Evolutionary conservation across 2,329 filamentous ascomycete species (phyloP), one percentile per base, ranked within the genome.

Genomic region (Calonectria pseudoturangicola): DNA sequence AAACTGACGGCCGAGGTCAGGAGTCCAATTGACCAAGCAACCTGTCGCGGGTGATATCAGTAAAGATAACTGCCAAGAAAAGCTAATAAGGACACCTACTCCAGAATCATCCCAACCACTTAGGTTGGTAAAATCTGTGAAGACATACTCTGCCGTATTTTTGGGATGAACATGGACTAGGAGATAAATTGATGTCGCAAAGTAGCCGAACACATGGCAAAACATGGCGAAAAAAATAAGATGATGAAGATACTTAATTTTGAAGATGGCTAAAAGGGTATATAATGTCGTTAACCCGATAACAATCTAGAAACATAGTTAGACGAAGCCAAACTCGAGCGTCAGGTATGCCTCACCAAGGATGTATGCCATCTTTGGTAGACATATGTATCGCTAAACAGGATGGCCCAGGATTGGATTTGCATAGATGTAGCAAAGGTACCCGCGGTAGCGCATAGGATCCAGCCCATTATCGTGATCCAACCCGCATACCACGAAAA

Each of bases 341-440:
- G 21, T 21, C 21, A 21, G 21, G 21, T 21, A 4, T 9, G 12
- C 27, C 63, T 7, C 62, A 66, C 69, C 54, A 71, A 30, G 6
- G 41, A 48, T 9, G 69, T 71, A 18, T 67, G 69, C 69, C 69
- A 71, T 21, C 47, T 67, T 28, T 71, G 43, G 15, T 67, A 67
- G 4, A 54, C 69, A 33, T 71, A 71, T 18, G n/a, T 15, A 1
- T 48, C n/a, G 25, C 50, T 60, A 16, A 71, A 67, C 2, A 71
- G 63, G 36, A 71, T 71, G 2, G 54, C 69, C 69, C 69, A 71
- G 3, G 63, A 41, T 43, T 71, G 69, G 30, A 71, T 71, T 36
- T 71, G 69, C 69, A 71, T 71, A 6, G 69, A 63, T 1, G 69
- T 67, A 3, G 69, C 69, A 41, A 71, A 71, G 15, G 63, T 71